Base-by-base conservation (phyloP, 331 rosid genomes). In the Telfairia occidentalis region DNA sequence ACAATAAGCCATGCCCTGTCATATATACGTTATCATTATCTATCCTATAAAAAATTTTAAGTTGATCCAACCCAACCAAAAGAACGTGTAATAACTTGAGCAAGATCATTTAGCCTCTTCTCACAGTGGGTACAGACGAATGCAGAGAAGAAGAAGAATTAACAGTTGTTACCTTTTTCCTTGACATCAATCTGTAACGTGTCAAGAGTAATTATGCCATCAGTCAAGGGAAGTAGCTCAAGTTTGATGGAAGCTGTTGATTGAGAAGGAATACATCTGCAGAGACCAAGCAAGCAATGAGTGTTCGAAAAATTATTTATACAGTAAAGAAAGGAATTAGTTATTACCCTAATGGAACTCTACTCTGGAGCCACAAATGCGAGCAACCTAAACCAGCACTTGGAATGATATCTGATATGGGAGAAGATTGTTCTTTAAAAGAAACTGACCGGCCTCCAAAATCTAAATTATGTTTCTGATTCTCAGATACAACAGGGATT, bases 291-390 rank as follows among this genome's bases (percentile, higher is more conserved):
- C 45, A 52, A 79, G 66, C 52, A 77, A 65, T 78, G 70, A 78
- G 9, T 71, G 80, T 55, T 32, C 75, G 67, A 65, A 77, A 54
- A 76, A 43, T 69, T 34, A 73, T 13, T 26, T 49, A 12, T 2
- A 15, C 45, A 74, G 58, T 28, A 23, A 10, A 46, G 71, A 74
- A 37, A 72, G 24, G 46, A 58, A 82, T 48, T 21, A 78, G 19
- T 46, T 61, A 72, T 83, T 90, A 95, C 99, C 99, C 97, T 11
- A 95, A 85, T 64, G 97, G 99, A 84, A 92, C 90, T 90, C 92
- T 90, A 84, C 99, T 95, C 75, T 91, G 99, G 77, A 95, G 84
- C 96, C 97, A 95, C 78, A 92, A 82, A 84, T 95, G 97, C 21
- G 97, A 82, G 77, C 93, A 92, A 83, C 89, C 89, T 76, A 80